phyloP scores from a whole-genome alignment of 495 filamentous ascomycete genomes.

The Massariosphaeria phaeospora region DNA sequence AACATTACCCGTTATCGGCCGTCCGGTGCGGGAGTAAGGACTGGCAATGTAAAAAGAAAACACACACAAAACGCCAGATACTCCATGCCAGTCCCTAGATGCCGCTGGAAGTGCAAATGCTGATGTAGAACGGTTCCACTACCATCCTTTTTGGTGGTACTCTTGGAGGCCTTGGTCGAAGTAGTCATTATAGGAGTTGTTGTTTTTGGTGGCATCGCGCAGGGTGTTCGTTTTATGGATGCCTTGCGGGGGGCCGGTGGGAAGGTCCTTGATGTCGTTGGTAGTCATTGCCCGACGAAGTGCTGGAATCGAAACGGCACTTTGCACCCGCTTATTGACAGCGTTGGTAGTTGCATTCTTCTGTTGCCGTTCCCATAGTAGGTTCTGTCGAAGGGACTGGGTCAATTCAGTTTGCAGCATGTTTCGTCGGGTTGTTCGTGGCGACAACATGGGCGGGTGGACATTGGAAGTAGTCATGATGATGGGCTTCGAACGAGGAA shows the following conservation, averaged over 20 bases:
- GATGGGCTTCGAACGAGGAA: conserved; percentile 82
- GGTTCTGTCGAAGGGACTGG: conserved; percentile 68
- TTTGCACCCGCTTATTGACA: conserved; percentile 80
- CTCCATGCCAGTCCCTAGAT: conserved; percentile 29
- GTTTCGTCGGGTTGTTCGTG: conserved; percentile 87
- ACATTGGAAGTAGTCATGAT: conserved; percentile 66
- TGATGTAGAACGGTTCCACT: conserved; percentile 27
- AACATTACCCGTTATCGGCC: conserved; percentile 16
- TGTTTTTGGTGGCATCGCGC: conserved; percentile 42
- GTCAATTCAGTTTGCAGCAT: conserved; percentile 95
- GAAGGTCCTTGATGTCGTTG: conserved; percentile 77
- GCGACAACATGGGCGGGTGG: conserved; percentile 68
- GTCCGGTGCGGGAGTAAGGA: not conserved
- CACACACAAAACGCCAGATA: conserved; percentile 12
- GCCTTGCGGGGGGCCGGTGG: conserved; percentile 59
- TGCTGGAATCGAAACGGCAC: conserved; percentile 18
- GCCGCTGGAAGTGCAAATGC: conserved; percentile 25
- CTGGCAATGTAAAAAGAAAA: conserved; percentile 7
- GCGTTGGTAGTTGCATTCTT: conserved; percentile 85
- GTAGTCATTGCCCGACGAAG: conserved; percentile 52
- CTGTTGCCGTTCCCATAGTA: conserved; percentile 84
- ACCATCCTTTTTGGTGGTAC: conserved; percentile 70
- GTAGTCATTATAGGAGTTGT: conserved; percentile 61
- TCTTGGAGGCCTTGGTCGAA: conserved; percentile 62
- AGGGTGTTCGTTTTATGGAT: conserved; percentile 8